Percentiles rank a stretch among this genome's conserved stretches.
phyloP scores from a whole-genome alignment of 2,329 filamentous ascomycete genomes.

The Fusarium guadeloupense region DNA sequence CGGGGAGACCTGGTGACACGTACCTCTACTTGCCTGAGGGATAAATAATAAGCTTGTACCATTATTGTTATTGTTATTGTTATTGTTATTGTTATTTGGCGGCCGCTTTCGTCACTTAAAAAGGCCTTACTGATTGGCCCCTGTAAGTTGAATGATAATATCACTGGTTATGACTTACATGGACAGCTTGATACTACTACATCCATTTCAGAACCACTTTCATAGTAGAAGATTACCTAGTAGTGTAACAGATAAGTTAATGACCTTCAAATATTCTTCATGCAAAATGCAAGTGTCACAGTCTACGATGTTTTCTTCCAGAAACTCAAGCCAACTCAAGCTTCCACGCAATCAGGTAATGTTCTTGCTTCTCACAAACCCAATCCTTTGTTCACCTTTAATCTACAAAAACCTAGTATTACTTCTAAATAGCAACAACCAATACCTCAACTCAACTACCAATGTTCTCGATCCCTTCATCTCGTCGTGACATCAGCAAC shows the following conservation, averaged over 20 bases:
- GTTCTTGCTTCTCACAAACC: not conserved
- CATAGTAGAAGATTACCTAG: no score
- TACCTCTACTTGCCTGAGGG: no score
- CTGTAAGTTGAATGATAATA: no score
- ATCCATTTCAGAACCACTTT: no score
- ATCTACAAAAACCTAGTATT: not conserved
- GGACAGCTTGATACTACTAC: no score
- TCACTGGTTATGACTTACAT: no score
- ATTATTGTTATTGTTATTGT: no score
- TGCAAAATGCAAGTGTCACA: not conserved
- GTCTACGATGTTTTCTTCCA: not conserved
- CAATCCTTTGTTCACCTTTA: not conserved
- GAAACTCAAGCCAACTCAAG: not conserved
- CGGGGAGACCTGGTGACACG: not conserved
- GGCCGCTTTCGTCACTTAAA: not conserved
- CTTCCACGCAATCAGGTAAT: not conserved
- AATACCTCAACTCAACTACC: constrained; percentile 10
- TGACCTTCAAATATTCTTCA: not conserved
- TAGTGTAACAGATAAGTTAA: not conserved
- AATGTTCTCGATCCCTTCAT: not conserved
- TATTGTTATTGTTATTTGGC: not conserved
- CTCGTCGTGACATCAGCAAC: constrained; percentile 18
- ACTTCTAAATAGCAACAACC: not conserved
- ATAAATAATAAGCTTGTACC: no score
- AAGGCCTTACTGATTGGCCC: not conserved